phyloP scores from a whole-genome alignment of 2,329 filamentous ascomycete species.

The Nigrospora osmanthi region DNA sequence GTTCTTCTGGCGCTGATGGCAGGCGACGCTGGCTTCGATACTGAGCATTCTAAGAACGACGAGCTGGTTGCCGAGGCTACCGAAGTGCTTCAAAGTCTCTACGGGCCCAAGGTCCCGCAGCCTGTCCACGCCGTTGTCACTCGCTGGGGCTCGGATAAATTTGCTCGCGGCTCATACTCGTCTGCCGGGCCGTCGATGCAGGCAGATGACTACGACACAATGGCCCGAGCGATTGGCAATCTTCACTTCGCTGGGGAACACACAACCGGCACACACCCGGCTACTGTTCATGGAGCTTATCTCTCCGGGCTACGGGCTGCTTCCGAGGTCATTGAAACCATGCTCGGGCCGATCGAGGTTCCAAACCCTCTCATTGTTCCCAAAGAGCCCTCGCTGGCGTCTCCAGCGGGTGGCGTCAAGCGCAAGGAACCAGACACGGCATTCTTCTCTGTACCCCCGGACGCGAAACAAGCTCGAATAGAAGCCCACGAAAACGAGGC shows the following conservation, averaged over 20 bases:
- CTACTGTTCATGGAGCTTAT: conserved; percentile 95
- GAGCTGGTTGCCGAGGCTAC: conserved; percentile 76
- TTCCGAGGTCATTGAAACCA: conserved; percentile 71
- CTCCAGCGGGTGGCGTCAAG: conserved; percentile 32
- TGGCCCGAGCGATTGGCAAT: conserved; percentile 79
- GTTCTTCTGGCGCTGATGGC: conserved; percentile 92
- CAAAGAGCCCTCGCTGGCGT: conserved; percentile 39
- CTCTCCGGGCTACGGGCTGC: conserved; percentile 86
- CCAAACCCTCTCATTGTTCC: conserved; percentile 67
- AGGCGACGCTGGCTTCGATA: conserved; percentile 84
- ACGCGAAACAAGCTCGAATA: conserved; percentile 42
- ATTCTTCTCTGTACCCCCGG: conserved; percentile 25
- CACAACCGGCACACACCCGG: conserved; percentile 90
- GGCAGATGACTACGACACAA: conserved; percentile 83
- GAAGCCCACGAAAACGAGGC: conserved; percentile 50
- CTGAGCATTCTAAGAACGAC: conserved; percentile 68
- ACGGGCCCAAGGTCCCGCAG: conserved; percentile 61
- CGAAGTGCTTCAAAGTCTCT: conserved; percentile 67
- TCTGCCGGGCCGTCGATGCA: conserved; percentile 79
- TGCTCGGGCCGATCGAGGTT: conserved; percentile 75
- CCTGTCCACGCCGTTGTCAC: conserved; percentile 86
- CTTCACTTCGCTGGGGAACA: conserved; percentile 95
- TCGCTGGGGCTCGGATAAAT: conserved; percentile 83
- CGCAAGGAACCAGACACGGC: conserved; percentile 35
- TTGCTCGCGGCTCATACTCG: conserved; percentile 92